These are phyloP conservation scores for Psilocybe azurescens DNA, from an alignment of 768 basidiomycete genomes.

Conservation along the genomic window DNA sequence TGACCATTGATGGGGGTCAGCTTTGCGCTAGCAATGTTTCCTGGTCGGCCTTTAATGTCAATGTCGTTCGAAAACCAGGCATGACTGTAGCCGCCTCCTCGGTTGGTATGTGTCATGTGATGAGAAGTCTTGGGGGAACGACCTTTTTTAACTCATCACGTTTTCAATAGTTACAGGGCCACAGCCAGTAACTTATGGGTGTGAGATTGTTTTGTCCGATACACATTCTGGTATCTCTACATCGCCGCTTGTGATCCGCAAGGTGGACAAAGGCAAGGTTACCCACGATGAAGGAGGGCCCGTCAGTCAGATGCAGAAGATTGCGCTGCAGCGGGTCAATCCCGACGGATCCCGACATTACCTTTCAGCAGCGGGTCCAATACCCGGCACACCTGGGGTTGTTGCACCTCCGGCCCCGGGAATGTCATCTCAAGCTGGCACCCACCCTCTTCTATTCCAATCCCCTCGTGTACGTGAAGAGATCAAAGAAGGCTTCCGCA, in stretches of 20 bases:
- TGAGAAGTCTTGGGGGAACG: slow-evolving; percentile 30
- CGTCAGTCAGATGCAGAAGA: slow-evolving; percentile 96
- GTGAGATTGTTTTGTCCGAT: slow-evolving; percentile 86
- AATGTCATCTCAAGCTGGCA: slow-evolving; percentile 75
- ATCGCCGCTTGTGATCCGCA: slow-evolving; percentile 85
- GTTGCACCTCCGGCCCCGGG: slow-evolving; percentile 76
- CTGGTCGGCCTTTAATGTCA: slow-evolving; percentile 96
- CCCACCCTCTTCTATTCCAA: slow-evolving; percentile 81
- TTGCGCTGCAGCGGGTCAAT: slow-evolving; percentile 86
- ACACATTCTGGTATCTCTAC: slow-evolving; percentile 86
- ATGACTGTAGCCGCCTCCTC: slow-evolving; percentile 53
- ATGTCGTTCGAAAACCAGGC: slow-evolving; percentile 78
- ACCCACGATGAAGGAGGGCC: slow-evolving; percentile 90
- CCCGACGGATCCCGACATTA: slow-evolving; percentile 86
- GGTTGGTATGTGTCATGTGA: slow-evolving; percentile 71
- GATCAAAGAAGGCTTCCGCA: slow-evolving; percentile 74
- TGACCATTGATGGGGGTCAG: slow-evolving; percentile 87
- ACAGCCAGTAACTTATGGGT: slow-evolving; percentile 90
- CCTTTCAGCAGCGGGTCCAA: slow-evolving; percentile 85
- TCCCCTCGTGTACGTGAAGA: slow-evolving; percentile 84
- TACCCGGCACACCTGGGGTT: slow-evolving; percentile 76
- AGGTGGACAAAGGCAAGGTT: slow-evolving; percentile 90
- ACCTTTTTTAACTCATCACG: slow-evolving; percentile 21
- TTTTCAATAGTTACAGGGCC: slow-evolving; percentile 57
- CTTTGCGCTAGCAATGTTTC: slow-evolving; percentile 88